A percentile compares a stretch with the other conserved stretches of the same genome.
These are phyloP conservation scores for Fraxinus baroniana DNA, from an alignment of 305 asterid species.

Conservation along the genomic window DNA sequence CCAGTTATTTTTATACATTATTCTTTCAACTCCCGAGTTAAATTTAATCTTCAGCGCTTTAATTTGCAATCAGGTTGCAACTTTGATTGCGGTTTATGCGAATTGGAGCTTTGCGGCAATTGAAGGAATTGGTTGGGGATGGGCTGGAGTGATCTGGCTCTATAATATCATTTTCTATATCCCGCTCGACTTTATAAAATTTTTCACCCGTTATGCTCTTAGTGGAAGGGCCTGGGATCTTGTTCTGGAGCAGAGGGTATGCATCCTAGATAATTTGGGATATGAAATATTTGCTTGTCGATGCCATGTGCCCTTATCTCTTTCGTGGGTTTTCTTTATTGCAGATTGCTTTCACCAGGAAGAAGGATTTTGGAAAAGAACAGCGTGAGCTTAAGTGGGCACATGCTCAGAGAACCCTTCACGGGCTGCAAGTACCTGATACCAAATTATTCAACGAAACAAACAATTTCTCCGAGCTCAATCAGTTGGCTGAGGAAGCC, in stretches of 20 bases:
- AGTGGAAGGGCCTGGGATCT: constrained; percentile 99
- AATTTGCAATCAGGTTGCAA: constrained; percentile 63
- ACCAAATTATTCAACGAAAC: constrained; percentile 75
- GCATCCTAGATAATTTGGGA: not conserved
- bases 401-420: constrained; percentile 95
- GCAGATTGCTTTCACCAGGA: constrained; percentile 95
- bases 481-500: constrained; percentile 98
- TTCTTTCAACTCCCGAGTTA: not conserved
- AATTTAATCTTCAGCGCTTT: constrained; percentile 15
- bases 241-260: constrained; percentile 91
- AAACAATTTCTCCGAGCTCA: constrained; percentile 82
- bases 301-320: not conserved
- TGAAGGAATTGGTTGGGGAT: constrained; percentile 99
- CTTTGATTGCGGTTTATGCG: constrained; percentile 92
- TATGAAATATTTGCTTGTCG: not conserved
- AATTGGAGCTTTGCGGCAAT: constrained; percentile 97
- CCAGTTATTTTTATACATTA: not conserved
- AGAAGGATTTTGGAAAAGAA: constrained; percentile 96
- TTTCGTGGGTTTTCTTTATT: constrained; percentile 4
- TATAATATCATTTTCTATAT: constrained; percentile 73
- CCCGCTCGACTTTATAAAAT: constrained; percentile 87
- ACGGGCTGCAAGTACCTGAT: constrained; percentile 94
- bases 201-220: constrained; percentile 75
- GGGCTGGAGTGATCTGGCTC: constrained; percentile 99
- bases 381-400: constrained; percentile 98